Evolutionary conservation across 108 stramenopile species (phyloP).

Genomic region (Stephanodiscus triporus): DNA sequence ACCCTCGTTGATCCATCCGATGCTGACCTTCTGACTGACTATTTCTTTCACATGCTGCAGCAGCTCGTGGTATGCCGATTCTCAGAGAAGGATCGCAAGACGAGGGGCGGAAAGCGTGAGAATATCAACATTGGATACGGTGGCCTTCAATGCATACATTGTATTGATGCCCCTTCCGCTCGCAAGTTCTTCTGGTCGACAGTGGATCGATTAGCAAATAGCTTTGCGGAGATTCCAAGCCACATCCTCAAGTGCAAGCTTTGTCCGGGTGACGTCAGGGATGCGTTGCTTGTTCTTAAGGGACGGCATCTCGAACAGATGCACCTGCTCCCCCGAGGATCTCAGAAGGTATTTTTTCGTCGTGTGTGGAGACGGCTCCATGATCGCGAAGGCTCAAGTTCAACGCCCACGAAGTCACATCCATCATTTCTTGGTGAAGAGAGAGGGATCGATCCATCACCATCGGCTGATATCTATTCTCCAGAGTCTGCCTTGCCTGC

Average conservation of each 20-base stretch:
- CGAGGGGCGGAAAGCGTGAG: constrained; percentile 90
- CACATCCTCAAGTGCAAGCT: constrained; percentile 83
- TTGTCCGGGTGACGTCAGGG: constrained; percentile 69
- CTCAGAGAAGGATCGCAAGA: constrained; percentile 84
- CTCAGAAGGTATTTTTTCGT: constrained; percentile 89
- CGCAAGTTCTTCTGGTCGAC: constrained; percentile 92
- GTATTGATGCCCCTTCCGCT: constrained; percentile 58
- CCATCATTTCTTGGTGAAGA: background rate
- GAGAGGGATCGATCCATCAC: constrained; percentile 3
- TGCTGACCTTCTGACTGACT: constrained; percentile 72
- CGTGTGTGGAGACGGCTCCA: constrained; percentile 89
- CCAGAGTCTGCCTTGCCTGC: constrained; percentile 6
- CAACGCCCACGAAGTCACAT: constrained; percentile 8
- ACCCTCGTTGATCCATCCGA: constrained; percentile 36
- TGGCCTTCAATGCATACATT: constrained; percentile 87
- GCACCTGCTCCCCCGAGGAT: constrained; percentile 77
- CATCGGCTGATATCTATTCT: background rate
- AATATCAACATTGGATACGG: constrained; percentile 84
- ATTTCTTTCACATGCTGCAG: constrained; percentile 87
- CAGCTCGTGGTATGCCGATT: constrained; percentile 83
- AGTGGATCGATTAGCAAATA: constrained; percentile 86
- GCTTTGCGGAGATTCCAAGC: constrained; percentile 89
- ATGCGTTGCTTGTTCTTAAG: constrained; percentile 76
- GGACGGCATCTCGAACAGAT: constrained; percentile 77
- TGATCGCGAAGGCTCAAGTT: constrained; percentile 51